A percentile compares a stretch with the other conserved stretches of the same genome.
These are phyloP conservation scores for Picea sitchensis DNA, from an alignment of 75 land plant species.

Conservation along the genomic window DNA sequence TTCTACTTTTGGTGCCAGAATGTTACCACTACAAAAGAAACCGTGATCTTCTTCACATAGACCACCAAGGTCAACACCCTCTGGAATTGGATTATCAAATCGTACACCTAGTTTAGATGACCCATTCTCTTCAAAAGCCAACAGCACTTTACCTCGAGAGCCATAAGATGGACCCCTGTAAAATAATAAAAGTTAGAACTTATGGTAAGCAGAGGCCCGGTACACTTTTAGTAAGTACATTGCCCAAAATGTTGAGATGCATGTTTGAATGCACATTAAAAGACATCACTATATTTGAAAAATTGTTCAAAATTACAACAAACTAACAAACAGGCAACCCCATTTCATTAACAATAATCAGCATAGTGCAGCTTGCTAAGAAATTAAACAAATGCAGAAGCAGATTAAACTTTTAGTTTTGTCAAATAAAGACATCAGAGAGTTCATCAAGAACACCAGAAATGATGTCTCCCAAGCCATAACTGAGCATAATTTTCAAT, in stretches of 20 bases:
- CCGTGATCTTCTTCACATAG: conserved; percentile 78
- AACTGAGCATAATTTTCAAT: too few relatives aligned
- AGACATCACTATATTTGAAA: neutral
- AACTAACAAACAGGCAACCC: neutral
- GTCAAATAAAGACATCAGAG: too few relatives aligned
- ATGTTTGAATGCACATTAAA: neutral
- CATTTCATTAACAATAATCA: neutral
- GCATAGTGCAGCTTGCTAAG: too few relatives aligned
- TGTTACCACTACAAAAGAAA: conserved; percentile 62
- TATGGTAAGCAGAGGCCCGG: neutral
- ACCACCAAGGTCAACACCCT: conserved; percentile 70
- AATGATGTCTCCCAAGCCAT: too few relatives aligned
- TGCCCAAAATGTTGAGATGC: neutral
- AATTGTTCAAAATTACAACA: neutral
- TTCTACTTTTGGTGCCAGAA: neutral
- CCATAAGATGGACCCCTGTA: conserved; percentile 65
- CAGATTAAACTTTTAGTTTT: too few relatives aligned
- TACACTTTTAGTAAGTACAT: neutral
- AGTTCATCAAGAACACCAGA: too few relatives aligned
- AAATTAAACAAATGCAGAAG: too few relatives aligned
- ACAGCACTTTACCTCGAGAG: conserved; percentile 54
- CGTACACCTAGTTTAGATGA: conserved; percentile 73
- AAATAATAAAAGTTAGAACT: neutral
- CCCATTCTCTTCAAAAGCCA: conserved; percentile 67
- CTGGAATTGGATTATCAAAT: conserved; percentile 72